Evolutionary conservation across 2,329 filamentous ascomycete species (phyloP).

Genomic region (Aspergillus chevalieri): DNA sequence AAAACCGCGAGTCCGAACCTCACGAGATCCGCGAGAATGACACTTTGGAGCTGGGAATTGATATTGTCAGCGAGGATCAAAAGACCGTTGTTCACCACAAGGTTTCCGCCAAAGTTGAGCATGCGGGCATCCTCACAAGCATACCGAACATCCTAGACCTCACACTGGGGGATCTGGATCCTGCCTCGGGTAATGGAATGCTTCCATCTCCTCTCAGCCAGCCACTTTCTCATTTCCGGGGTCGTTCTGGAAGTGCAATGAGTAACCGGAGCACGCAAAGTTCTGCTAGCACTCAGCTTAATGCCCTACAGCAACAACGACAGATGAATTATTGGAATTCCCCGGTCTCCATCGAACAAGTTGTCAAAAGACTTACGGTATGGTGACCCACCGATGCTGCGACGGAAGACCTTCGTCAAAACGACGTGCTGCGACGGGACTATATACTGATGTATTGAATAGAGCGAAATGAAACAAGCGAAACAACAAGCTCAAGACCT

Average conservation of each 20-base stretch:
- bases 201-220: conserved; percentile 64
- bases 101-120: conserved; percentile 92
- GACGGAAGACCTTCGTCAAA: no score
- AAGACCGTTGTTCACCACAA: conserved; percentile 99
- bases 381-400: conserved; percentile 12
- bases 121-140: conserved; percentile 71
- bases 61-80: conserved; percentile 97
- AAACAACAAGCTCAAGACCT: conserved; percentile 83
- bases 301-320: conserved; percentile 62
- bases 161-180: conserved; percentile 87
- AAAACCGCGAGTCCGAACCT: conserved; percentile 93
- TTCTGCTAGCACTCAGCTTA: conserved; percentile 50
- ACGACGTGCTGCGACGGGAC: conserved; percentile 6
- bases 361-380: conserved; percentile 81
- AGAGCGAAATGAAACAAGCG: conserved; percentile 88
- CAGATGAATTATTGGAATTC: conserved; percentile 78
- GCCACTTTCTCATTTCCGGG: conserved; percentile 60
- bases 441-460: conserved; percentile 18
- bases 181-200: conserved; percentile 63
- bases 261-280: conserved; percentile 53
- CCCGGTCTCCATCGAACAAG: conserved; percentile 87
- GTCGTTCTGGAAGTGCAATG: conserved; percentile 64
- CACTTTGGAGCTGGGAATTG: conserved; percentile 89
- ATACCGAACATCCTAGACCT: conserved; percentile 76
- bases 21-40: conserved; percentile 89